phyloP scores from a whole-genome alignment of 768 basidiomycete species.

The Gloeophyllum trabeum region DNA sequence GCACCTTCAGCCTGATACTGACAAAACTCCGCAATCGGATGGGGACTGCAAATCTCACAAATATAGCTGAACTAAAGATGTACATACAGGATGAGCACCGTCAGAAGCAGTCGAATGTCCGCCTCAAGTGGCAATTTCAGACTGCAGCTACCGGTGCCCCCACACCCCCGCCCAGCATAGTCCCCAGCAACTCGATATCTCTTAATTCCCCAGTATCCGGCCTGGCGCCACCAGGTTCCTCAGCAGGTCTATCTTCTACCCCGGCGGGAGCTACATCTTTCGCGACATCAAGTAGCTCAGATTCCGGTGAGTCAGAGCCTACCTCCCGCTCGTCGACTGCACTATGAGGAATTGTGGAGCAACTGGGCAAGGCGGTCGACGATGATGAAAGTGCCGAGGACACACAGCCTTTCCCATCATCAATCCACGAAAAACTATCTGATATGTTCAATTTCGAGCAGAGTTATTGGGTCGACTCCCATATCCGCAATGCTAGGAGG shows the following conservation, averaged over 20 bases:
- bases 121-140: slow-evolving; percentile 2
- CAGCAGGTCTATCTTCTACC: neutral
- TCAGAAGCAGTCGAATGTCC: slow-evolving; percentile 3
- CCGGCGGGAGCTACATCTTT: neutral
- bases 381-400: slow-evolving; percentile 5
- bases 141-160: neutral
- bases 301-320: neutral
- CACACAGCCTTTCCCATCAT: slow-evolving; percentile 3
- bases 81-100: slow-evolving; percentile 17
- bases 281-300: neutral
- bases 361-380: slow-evolving; percentile 1
- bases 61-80: slow-evolving; percentile 18
- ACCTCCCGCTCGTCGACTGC: neutral
- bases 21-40: slow-evolving; percentile 16
- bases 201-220: no score
- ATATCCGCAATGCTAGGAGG: slow-evolving; percentile 1
- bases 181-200: neutral
- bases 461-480: slow-evolving; percentile 5
- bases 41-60: slow-evolving; percentile 9
- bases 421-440: neutral
- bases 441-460: slow-evolving; percentile 5
- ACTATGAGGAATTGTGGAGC: slow-evolving; percentile 2
- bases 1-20: slow-evolving; percentile 18
- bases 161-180: neutral
- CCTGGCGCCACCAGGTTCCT: neutral